Conservation (phyloP, 192 early-diverging fungal genomes). For the Gigaspora rosea region DNA sequence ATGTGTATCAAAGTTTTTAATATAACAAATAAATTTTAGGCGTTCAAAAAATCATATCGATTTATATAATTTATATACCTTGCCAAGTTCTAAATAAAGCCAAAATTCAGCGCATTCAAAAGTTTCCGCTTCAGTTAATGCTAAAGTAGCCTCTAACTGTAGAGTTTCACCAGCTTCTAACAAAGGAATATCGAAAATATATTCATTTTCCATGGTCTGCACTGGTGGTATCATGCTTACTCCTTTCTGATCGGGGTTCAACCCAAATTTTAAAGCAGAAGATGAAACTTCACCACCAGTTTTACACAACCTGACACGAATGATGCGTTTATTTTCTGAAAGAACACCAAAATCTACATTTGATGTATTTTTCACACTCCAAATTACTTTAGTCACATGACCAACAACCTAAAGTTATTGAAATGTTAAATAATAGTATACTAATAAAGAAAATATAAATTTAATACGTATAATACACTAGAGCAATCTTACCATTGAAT, state of each 20-base stretch:
- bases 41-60: too few relatives aligned
- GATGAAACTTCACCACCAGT: conserved; percentile 5
- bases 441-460: too few relatives aligned
- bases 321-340: conserved; percentile 7
- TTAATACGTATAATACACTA: too few relatives aligned
- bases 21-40: too few relatives aligned
- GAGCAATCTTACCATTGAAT: background rate
- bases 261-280: conserved; percentile 17
- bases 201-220: conserved; percentile 29
- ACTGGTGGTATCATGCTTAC: conserved; percentile 1
- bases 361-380: conserved; percentile 22
- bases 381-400: conserved; percentile 17
- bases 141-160: conserved; percentile 28
- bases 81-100: conserved; percentile 28
- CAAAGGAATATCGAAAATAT: conserved; percentile 31
- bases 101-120: conserved; percentile 31
- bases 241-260: background rate
- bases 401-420: background rate
- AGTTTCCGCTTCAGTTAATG: conserved; percentile 17
- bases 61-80: conserved; percentile 3
- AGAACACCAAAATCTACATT: conserved; percentile 25
- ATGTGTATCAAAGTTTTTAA: background rate
- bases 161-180: conserved; percentile 22
- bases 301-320: conserved; percentile 22
- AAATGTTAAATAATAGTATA: too few relatives aligned